Base-by-base conservation (phyloP, 2,329 filamentous ascomycete genomes). In the Cordyceps fumosorosea region DNA sequence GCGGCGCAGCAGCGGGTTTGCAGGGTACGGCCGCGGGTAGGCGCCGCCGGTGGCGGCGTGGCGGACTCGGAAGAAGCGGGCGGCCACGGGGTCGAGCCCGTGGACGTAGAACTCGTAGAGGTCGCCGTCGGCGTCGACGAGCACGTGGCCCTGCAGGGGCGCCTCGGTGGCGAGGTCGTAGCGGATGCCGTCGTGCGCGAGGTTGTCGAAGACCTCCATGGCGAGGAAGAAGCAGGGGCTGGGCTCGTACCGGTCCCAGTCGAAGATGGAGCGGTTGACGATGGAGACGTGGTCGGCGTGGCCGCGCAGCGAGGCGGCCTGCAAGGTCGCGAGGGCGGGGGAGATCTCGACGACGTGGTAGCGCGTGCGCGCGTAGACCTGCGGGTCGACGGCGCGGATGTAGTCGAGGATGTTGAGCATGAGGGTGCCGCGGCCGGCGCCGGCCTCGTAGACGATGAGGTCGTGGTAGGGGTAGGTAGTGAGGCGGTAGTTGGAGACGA, bases 341-440 rank as follows among this genome's bases (percentile, higher is more conserved):
- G 91, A 96, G 71, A 99, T 98, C 77, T 99, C 95, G 68, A 99
- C 97, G 73, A 99, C 90, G 74, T 90, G 91, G 82, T 89, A 99
- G 71, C 91, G 89, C 5, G 95, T 99, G 63, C 95, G 87, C 69
- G 90, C 89, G 76, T 99, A 99, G 37, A 99, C 93, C 66, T 93
- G 89, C 0, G 93, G 91, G 69, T 98, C 90, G 51, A 88, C 83
- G 66, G 90, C 88, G 65, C 93, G 90, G 73, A 99, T 96, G 75
- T 96, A 96, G 80, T 99, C 93, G 65, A 99, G 83, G 63, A 99
- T 93, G 75, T 99, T 99, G 72, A 95, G 83, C 95, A 99, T 99
- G 72, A 99, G 84, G 0, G 96, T 99, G 65, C 95, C 95, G 70
- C 96, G 93, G 69, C 95, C 95, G 45, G 95, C 95, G 58, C 95